Conservation (phyloP, 768 basidiomycete genomes). For the Strobilomyces echinocephalus region DNA sequence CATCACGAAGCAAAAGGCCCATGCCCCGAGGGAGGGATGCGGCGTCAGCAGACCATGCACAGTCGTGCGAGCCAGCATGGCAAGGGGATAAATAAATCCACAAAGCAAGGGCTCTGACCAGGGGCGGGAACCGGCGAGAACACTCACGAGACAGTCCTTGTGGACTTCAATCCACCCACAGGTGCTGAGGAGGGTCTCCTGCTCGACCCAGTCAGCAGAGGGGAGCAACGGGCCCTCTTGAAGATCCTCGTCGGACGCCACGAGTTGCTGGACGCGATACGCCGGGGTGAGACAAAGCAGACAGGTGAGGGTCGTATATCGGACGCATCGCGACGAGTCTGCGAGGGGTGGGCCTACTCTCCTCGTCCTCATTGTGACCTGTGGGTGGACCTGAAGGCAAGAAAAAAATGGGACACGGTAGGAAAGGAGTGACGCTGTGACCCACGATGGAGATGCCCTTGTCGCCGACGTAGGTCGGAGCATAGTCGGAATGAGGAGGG, state of each 20-base stretch:
- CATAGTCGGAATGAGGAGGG: conserved; percentile 38
- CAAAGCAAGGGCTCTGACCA: neutral
- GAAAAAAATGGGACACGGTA: conserved; percentile 5
- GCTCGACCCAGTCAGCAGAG: conserved; percentile 72
- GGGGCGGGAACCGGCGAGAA: neutral
- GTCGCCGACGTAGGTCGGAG: conserved; percentile 57
- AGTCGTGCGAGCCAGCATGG: neutral
- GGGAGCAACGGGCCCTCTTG: conserved; percentile 65
- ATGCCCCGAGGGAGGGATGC: conserved; percentile 5
- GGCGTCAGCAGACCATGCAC: conserved; percentile 7
- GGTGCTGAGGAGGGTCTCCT: conserved; percentile 60
- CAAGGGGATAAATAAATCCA: neutral
- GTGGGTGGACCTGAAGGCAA: conserved; percentile 53
- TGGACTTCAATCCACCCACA: conserved; percentile 74
- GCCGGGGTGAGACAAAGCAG: conserved; percentile 58
- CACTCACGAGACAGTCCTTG: conserved; percentile 62
- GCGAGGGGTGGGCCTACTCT: conserved; percentile 40
- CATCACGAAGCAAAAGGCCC: neutral
- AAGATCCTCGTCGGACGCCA: conserved; percentile 52
- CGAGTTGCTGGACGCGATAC: conserved; percentile 66
- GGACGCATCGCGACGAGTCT: conserved; percentile 46
- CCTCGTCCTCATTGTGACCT: conserved; percentile 64
- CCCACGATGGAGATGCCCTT: conserved; percentile 64
- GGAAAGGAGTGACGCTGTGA: conserved; percentile 8
- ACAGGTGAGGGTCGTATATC: conserved; percentile 64